These are phyloP conservation scores for Lodderomyces beijingensis DNA, from an alignment of 1,139 yeast genomes.

Conservation along the genomic window DNA sequence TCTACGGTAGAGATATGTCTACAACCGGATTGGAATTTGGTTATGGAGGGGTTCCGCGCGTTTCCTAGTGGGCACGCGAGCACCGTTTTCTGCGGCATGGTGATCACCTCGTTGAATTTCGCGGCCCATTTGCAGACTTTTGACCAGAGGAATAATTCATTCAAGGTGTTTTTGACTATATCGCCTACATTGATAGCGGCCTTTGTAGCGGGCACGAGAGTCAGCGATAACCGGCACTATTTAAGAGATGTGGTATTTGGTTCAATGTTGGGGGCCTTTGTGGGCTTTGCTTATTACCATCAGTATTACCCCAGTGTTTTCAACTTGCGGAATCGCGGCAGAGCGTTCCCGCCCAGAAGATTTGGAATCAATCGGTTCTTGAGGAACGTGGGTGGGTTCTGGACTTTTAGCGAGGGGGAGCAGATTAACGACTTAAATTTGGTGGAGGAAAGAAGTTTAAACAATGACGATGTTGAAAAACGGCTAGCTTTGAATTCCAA, in stretches of 20 bases:
- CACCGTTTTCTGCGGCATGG: constrained; percentile 42
- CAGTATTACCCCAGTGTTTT: constrained; percentile 41
- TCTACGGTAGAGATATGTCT: constrained; percentile 35
- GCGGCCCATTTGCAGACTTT: constrained; percentile 34
- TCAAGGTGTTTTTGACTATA: constrained; percentile 30
- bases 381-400: constrained; percentile 28
- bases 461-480: constrained; percentile 4
- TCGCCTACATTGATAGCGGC: constrained; percentile 35
- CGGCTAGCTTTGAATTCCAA: not conserved
- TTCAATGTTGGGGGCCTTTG: constrained; percentile 30
- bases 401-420: constrained; percentile 23
- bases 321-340: constrained; percentile 27
- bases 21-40: constrained; percentile 19
- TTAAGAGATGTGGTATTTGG: constrained; percentile 42
- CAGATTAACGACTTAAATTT: constrained; percentile 10
- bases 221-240: constrained; percentile 48
- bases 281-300: constrained; percentile 32
- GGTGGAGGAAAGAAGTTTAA: not conserved
- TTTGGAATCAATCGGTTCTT: constrained; percentile 24
- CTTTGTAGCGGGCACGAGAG: constrained; percentile 38
- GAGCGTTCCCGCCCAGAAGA: constrained; percentile 47
- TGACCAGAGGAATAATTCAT: constrained; percentile 33
- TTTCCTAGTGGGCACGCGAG: constrained; percentile 54
- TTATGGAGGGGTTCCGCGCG: constrained; percentile 46
- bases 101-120: constrained; percentile 33